Evolutionary conservation across 2,329 filamentous ascomycete genomes (phyloP).

Genomic region (Sarocladium brachiariae): DNA sequence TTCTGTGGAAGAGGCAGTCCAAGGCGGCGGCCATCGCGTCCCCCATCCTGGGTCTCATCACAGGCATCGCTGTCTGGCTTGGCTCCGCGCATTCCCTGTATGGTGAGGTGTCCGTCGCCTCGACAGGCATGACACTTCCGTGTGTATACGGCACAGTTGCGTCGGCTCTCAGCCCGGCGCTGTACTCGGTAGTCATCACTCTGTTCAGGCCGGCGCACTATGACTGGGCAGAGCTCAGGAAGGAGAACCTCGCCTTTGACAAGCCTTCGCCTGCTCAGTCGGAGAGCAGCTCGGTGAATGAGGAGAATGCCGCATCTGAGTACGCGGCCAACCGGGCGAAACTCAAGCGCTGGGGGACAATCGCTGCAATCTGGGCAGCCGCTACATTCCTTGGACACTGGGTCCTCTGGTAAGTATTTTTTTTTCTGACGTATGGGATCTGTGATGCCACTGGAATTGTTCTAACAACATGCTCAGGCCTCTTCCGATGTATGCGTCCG

Average conservation of each 20-base stretch:
- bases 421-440: slow-evolving; percentile 9
- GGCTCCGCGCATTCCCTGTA: slow-evolving; percentile 37
- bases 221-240: slow-evolving; percentile 32
- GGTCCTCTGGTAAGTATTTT: slow-evolving; percentile 37
- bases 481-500: slow-evolving; percentile 45
- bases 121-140: slow-evolving; percentile 41
- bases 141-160: slow-evolving; percentile 47
- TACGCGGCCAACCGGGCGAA: slow-evolving; percentile 24
- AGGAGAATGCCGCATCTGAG: slow-evolving; percentile 11
- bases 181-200: slow-evolving; percentile 41
- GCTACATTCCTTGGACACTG: slow-evolving; percentile 46
- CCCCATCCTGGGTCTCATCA: slow-evolving; percentile 41
- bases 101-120: slow-evolving; percentile 38
- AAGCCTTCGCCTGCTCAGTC: slow-evolving; percentile 13
- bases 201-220: slow-evolving; percentile 34
- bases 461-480: too few species aligned
- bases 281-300: slow-evolving; percentile 14
- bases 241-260: slow-evolving; percentile 33
- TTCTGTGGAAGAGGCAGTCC: slow-evolving; percentile 45
- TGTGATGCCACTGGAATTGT: not conserved
- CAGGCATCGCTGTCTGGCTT: slow-evolving; percentile 46
- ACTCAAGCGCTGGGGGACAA: slow-evolving; percentile 38
- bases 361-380: slow-evolving; percentile 37
- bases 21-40: slow-evolving; percentile 41
- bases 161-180: slow-evolving; percentile 32